These are phyloP conservation scores for Trametes punicea DNA, from an alignment of 768 basidiomycete species.

Conservation along the genomic window DNA sequence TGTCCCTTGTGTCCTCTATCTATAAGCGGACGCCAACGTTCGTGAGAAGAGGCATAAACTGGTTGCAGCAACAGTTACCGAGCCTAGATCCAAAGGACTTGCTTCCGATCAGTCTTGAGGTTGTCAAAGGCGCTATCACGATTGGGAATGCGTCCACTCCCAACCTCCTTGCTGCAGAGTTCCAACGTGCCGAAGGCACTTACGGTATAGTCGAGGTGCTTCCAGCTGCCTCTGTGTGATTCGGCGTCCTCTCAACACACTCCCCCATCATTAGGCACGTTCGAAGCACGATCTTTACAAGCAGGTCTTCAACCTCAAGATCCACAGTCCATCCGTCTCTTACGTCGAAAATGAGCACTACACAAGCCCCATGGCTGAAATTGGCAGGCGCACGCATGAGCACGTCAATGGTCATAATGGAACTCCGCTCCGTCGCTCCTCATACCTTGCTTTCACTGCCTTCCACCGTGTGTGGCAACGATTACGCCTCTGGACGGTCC, in stretches of 20 bases:
- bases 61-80: slow-evolving; percentile 62
- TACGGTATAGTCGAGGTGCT: slow-evolving; percentile 67
- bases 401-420: slow-evolving; percentile 46
- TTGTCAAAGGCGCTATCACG: slow-evolving; percentile 77
- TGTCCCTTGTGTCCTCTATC: slow-evolving; percentile 28
- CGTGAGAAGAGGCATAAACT: slow-evolving; percentile 42
- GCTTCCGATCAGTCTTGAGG: slow-evolving; percentile 79
- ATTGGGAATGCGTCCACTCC: slow-evolving; percentile 87
- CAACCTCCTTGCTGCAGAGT: slow-evolving; percentile 77
- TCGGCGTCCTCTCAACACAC: no score
- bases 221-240: neutral
- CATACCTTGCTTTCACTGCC: slow-evolving; percentile 37
- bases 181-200: slow-evolving; percentile 71
- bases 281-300: slow-evolving; percentile 85
- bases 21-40: slow-evolving; percentile 25
- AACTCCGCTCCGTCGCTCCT: slow-evolving; percentile 19
- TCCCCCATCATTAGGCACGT: slow-evolving; percentile 71
- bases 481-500: slow-evolving; percentile 32
- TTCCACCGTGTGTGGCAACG: slow-evolving; percentile 57
- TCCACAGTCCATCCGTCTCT: slow-evolving; percentile 60
- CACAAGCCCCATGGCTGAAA: slow-evolving; percentile 57
- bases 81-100: slow-evolving; percentile 76
- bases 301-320: slow-evolving; percentile 68
- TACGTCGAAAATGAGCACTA: slow-evolving; percentile 77
- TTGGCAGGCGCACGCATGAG: slow-evolving; percentile 62